A percentile compares a stretch with the other conserved stretches of the same genome.
These are phyloP conservation scores for Pythium sp. DNA, from an alignment of 352 stramenopile genomes.

Conservation along the genomic window DNA sequence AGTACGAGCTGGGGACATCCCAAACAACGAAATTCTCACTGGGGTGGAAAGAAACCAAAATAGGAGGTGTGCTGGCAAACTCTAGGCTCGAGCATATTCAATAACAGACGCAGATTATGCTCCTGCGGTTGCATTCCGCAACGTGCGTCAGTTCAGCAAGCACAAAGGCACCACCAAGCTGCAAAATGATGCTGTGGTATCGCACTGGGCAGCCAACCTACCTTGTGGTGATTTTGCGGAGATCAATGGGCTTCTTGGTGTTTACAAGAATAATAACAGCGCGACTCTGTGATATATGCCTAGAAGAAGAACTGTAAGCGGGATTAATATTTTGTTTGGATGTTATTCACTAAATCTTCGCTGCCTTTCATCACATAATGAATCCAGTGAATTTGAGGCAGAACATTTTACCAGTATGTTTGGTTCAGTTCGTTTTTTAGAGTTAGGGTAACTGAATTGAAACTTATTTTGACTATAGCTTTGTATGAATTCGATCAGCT, in stretches of 20 bases:
- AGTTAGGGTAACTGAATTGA: too few species aligned
- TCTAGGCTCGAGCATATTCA: not conserved
- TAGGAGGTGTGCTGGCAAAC: not conserved
- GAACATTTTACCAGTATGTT: too few species aligned
- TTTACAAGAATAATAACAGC: not conserved
- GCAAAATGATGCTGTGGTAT: not conserved
- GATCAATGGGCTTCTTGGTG: not conserved
- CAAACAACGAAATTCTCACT: not conserved
- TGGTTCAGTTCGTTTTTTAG: too few species aligned
- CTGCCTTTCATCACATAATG: too few species aligned
- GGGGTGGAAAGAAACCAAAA: not conserved
- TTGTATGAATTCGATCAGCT: too few species aligned
- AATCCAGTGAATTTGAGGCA: too few species aligned
- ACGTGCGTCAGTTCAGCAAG: not conserved
- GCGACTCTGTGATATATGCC: not conserved
- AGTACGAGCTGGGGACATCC: not conserved
- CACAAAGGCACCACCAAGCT: not conserved
- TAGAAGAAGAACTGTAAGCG: too few species aligned
- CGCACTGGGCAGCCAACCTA: not conserved
- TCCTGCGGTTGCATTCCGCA: not conserved
- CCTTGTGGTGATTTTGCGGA: too few species aligned
- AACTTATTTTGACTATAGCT: too few species aligned
- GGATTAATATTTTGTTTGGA: too few species aligned
- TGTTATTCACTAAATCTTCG: too few species aligned
- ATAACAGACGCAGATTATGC: not conserved